Conservation (phyloP, 495 filamentous ascomycete genomes). For the Aspergillus cavernicola region DNA sequence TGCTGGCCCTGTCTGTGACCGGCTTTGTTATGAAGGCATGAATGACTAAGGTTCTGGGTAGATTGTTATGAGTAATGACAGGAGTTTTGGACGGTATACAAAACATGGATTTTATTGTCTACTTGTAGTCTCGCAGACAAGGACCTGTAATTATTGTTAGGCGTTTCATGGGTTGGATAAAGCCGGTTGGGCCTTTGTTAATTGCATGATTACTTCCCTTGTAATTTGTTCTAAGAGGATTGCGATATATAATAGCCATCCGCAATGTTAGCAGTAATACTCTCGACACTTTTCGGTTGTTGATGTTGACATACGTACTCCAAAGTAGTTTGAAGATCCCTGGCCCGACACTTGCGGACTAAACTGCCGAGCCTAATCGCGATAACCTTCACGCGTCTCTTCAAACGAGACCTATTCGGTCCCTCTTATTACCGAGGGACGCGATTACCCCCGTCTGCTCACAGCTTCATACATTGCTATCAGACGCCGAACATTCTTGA, state of each 20-base stretch:
- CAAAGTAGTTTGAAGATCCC: too few species aligned
- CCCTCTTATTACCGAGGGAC: too few species aligned
- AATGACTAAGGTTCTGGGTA: not conserved
- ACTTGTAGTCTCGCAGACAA: not conserved
- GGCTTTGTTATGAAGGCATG: not conserved
- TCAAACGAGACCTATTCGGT: too few species aligned
- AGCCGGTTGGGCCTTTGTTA: not conserved
- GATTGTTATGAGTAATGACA: conserved; percentile 6
- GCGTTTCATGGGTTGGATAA: not conserved
- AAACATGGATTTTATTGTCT: not conserved
- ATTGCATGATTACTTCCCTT: not conserved
- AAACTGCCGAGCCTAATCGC: not conserved
- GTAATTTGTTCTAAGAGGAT: not conserved
- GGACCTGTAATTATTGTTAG: not conserved
- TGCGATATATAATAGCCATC: not conserved
- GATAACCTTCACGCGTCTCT: not conserved
- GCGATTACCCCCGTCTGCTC: too few species aligned
- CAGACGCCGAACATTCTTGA: conserved; percentile 3
- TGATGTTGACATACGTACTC: too few species aligned
- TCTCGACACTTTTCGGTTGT: too few species aligned
- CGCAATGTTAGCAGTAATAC: too few species aligned
- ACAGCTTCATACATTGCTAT: too few species aligned
- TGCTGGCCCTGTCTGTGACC: not conserved
- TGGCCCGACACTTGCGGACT: not conserved
- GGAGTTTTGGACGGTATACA: not conserved